Conservation (phyloP, 106 monocot species). For the Amphibolis antarctica region DNA sequence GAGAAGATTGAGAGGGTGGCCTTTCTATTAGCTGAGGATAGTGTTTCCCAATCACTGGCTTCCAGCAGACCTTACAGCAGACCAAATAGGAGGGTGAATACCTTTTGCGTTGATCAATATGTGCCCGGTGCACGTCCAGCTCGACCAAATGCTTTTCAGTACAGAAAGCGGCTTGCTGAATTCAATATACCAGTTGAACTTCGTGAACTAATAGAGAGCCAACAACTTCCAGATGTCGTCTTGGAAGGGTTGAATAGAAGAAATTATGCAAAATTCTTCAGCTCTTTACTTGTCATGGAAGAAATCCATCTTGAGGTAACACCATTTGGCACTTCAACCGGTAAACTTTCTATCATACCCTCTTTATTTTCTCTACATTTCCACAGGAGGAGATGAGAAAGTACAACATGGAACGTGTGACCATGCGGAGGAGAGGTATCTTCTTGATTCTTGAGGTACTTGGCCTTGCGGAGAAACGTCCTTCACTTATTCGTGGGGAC, state of each 20-base stretch:
- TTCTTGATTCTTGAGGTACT: conserved; percentile 78
- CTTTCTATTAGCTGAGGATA: conserved; percentile 81
- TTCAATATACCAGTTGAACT: conserved; percentile 51
- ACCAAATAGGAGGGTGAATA: conserved; percentile 25
- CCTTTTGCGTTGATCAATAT: conserved; percentile 31
- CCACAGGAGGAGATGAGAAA: conserved; percentile 74
- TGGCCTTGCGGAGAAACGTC: conserved; percentile 85
- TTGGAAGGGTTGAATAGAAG: conserved; percentile 30
- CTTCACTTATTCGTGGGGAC: conserved; percentile 79
- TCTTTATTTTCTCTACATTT: not conserved
- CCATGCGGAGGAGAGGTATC: conserved; percentile 52
- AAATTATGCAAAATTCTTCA: conserved; percentile 62
- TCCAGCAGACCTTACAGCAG: conserved; percentile 52
- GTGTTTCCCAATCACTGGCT: conserved; percentile 55
- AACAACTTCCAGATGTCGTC: conserved; percentile 51
- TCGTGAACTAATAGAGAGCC: conserved; percentile 44
- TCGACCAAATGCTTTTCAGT: conserved; percentile 10
- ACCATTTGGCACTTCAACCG: not conserved
- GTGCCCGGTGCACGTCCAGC: conserved; percentile 51
- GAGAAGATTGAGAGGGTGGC: conserved; percentile 80
- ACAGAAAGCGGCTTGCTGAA: conserved; percentile 31
- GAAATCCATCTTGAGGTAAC: conserved; percentile 82
- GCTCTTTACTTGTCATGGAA: conserved; percentile 71
- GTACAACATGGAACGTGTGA: conserved; percentile 64
- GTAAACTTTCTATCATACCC: not conserved